phyloP scores from a whole-genome alignment of 2,329 filamentous ascomycete species.

The Fusarium sublunatum region DNA sequence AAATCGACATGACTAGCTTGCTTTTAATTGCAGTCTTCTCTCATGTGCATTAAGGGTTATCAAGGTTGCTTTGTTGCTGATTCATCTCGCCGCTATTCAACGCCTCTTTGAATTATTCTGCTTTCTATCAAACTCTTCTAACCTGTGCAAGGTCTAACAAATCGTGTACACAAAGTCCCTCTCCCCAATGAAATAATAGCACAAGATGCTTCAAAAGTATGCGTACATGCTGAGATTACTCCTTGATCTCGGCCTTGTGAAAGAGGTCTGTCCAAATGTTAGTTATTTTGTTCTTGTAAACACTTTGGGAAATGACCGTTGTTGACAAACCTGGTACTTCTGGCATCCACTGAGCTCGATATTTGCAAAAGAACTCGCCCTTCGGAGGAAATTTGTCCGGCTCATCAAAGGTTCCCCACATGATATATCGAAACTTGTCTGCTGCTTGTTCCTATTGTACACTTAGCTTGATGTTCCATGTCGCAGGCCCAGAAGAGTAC shows the following conservation, averaged over 20 bases:
- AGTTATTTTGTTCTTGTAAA: background rate
- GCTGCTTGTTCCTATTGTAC: constrained; percentile 54
- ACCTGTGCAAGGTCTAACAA: too few relatives aligned
- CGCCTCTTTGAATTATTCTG: too few relatives aligned
- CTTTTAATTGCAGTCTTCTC: too few relatives aligned
- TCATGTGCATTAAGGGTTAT: too few relatives aligned
- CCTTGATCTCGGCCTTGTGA: constrained; percentile 27
- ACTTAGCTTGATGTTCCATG: background rate
- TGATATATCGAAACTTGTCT: constrained; percentile 57
- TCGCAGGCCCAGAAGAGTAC: accelerated
- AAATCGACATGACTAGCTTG: too few relatives aligned
- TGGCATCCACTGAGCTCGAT: constrained; percentile 58
- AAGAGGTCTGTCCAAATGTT: constrained; percentile 1
- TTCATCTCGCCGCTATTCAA: too few relatives aligned
- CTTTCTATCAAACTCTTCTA: too few relatives aligned
- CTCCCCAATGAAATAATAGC: too few relatives aligned
- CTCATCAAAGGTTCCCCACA: constrained; percentile 62
- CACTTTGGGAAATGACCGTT: accelerated
- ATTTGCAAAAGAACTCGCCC: constrained; percentile 66
- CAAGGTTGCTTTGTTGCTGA: too few relatives aligned
- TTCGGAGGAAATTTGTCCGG: constrained; percentile 61
- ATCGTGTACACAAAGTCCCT: too few relatives aligned
- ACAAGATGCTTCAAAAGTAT: background rate
- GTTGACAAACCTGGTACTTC: constrained; percentile 29
- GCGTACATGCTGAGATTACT: background rate